Conservation (phyloP, 2,329 filamentous ascomycete species). For the Pseudomassariella vexata region DNA sequence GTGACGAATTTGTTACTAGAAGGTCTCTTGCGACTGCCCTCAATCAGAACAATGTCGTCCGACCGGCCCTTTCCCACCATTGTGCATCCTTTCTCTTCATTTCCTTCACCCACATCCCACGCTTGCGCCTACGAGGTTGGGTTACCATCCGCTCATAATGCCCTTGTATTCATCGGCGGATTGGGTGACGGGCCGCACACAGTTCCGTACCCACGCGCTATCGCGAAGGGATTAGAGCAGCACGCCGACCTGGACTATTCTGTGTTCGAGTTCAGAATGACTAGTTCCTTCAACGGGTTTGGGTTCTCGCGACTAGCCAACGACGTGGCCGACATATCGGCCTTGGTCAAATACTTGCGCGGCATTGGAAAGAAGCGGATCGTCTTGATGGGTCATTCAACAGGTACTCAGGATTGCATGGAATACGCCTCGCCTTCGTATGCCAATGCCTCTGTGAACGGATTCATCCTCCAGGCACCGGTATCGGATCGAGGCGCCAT, state of each 20-base stretch:
- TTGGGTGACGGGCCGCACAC: constrained; percentile 65
- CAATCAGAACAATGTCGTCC: constrained; percentile 13
- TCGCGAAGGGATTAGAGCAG: constrained; percentile 38
- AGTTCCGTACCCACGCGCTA: constrained; percentile 47
- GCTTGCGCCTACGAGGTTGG: constrained; percentile 44
- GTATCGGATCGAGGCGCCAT: constrained; percentile 71
- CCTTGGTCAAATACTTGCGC: constrained; percentile 49
- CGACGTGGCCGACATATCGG: constrained; percentile 48
- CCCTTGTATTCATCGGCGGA: constrained; percentile 65
- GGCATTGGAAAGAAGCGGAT: constrained; percentile 43
- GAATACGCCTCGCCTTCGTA: constrained; percentile 43
- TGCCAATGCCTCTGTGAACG: constrained; percentile 55
- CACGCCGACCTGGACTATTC: constrained; percentile 38
- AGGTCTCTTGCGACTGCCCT: too few relatives aligned
- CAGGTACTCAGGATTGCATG: constrained; percentile 55
- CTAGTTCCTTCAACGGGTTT: constrained; percentile 48
- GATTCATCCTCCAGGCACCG: constrained; percentile 73
- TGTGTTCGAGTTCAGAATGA: constrained; percentile 50
- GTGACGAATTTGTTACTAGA: too few relatives aligned
- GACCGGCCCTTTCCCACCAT: constrained; percentile 37
- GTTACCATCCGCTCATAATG: constrained; percentile 40
- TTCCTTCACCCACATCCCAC: constrained; percentile 31
- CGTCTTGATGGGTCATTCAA: constrained; percentile 53
- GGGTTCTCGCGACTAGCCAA: constrained; percentile 43
- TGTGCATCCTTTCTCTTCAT: constrained; percentile 41